These are phyloP conservation scores for Porpolomopsis calyptriformis DNA, from an alignment of 768 basidiomycete genomes.

Conservation along the genomic window DNA sequence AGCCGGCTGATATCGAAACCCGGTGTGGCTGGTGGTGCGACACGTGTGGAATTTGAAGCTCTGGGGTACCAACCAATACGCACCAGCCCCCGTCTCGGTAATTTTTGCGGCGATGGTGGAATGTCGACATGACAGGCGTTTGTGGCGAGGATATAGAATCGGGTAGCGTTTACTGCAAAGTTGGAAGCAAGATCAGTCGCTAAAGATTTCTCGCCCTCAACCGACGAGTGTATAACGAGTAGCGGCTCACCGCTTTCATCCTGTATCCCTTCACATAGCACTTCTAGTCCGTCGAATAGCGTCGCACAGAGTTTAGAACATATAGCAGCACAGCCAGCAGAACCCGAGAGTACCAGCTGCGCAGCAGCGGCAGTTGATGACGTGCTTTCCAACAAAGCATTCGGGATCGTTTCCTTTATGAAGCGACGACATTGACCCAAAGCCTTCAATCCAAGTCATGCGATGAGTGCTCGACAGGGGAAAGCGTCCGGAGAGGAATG, in stretches of 20 bases:
- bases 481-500: neutral
- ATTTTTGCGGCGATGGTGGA: constrained; percentile 9
- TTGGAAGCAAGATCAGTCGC: neutral
- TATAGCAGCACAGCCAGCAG: constrained; percentile 54
- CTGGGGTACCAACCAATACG: constrained; percentile 13
- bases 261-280: constrained; percentile 56
- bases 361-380: constrained; percentile 70
- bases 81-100: constrained; percentile 23
- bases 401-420: constrained; percentile 41
- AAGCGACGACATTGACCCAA: constrained; percentile 70
- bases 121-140: constrained; percentile 15
- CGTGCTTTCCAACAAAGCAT: constrained; percentile 42
- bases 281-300: constrained; percentile 50
- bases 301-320: constrained; percentile 56
- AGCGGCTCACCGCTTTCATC: constrained; percentile 36
- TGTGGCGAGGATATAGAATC: constrained; percentile 50
- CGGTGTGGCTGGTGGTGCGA: constrained; percentile 5
- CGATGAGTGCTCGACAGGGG: neutral
- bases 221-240: neutral
- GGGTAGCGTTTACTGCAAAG: constrained; percentile 50
- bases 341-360: constrained; percentile 29
- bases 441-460: constrained; percentile 36
- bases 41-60: constrained; percentile 8
- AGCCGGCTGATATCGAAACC: constrained; percentile 20
- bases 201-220: too few species aligned